Percentiles rank a stretch among this genome's conserved stretches.
These are phyloP conservation scores for Strobilomyces dryophilus DNA, from an alignment of 768 basidiomycete genomes.

Conservation along the genomic window DNA sequence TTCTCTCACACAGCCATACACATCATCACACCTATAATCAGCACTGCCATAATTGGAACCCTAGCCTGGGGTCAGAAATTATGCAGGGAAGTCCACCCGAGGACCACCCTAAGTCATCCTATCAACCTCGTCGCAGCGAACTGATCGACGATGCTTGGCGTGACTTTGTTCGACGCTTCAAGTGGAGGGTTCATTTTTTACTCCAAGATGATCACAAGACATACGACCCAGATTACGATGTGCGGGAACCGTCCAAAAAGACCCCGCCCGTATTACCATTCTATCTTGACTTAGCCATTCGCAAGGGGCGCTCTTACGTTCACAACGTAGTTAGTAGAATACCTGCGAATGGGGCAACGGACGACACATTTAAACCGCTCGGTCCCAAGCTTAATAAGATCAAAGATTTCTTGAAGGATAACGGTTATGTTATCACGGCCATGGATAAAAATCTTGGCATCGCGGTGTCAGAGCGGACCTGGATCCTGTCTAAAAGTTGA, in stretches of 20 bases:
- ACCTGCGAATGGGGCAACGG: background rate
- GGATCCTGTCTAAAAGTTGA: background rate
- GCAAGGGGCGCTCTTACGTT: background rate
- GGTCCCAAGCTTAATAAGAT: background rate
- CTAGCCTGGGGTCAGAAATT: no score
- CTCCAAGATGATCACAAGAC: background rate
- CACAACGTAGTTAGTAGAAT: background rate
- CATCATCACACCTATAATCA: no score
- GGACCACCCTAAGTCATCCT: background rate
- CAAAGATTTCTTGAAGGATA: background rate
- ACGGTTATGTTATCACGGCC: background rate
- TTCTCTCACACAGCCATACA: no score
- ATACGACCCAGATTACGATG: conserved; percentile 16
- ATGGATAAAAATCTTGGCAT: background rate
- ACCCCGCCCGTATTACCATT: conserved; percentile 2
- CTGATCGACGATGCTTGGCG: background rate
- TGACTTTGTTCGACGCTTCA: background rate
- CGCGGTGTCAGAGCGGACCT: background rate
- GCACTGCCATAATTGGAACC: no score
- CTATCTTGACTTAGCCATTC: background rate
- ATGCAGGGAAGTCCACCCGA: no score
- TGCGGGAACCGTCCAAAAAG: background rate
- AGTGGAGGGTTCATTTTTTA: background rate
- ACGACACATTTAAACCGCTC: background rate
- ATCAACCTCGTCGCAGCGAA: background rate